Base-by-base conservation (phyloP, 202 grass and related monocot species). In the Carex sylvatica region DNA sequence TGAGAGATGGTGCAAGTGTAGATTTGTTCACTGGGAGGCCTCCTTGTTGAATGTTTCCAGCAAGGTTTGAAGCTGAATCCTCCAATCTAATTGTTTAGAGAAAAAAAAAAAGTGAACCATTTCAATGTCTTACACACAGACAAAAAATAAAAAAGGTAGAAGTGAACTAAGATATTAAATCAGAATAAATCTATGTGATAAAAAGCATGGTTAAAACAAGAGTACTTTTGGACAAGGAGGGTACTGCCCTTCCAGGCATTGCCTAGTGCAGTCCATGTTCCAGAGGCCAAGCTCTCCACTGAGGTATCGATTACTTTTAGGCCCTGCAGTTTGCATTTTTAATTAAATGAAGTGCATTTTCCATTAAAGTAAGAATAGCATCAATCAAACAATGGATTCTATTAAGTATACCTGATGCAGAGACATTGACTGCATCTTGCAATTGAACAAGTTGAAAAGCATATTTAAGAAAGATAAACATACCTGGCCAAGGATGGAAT, bases 21-120 rank as follows among this genome's bases (percentile, higher is more conserved):
- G 92, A 90, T 80, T 93, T 86, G 82, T 99, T 99, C 55, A 63
- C 80, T 87, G 91, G 91, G 12, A 99, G 73, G 64, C 89, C 85
- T 62, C 93, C 91, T 62, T 96, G 90, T 58, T 99, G 96, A 92
- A 99, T 93, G 72, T 86, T 89, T 86, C 93, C 96, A 31, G 91
- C 88, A 86, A 99, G 80, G 72, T 65, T 92, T 85, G 91, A 88
- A 89, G 96, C 93, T 79, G 96, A 99, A 86, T 85, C 88, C 84
- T 99, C 96, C 86, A 99, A 84, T 82, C 96, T 99, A 84, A 40
- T 74, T 65, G 44, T 55, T 70, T 61, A 78, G 65, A 26, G 46
- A 79, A 13, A 81, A 70, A 70, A 33, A 49, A 4, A 3, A 71
- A 78, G 58, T 8, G 4, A 24, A 89, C 23, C 7, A 74, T 78